phyloP scores from a whole-genome alignment of 2,329 filamentous ascomycete species.

The Cercospora nicotianae region DNA sequence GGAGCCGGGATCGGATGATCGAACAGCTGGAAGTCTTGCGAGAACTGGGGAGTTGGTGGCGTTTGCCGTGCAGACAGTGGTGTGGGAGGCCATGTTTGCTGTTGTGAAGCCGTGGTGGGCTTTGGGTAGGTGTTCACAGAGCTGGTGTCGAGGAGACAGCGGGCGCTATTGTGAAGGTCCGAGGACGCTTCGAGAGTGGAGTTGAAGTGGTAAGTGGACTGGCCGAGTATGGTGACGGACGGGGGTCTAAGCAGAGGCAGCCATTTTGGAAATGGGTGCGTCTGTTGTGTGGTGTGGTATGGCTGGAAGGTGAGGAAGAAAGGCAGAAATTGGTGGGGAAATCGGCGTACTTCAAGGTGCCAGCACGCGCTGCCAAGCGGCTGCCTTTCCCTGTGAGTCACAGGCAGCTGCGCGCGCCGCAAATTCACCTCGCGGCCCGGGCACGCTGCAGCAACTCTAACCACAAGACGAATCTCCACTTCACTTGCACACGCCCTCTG shows the following conservation, averaged over 20 bases:
- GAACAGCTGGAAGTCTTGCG: conserved; percentile 78
- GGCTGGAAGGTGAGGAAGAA: conserved; percentile 17
- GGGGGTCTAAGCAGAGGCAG: conserved; percentile 36
- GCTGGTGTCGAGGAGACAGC: conserved; percentile 42
- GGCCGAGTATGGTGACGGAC: conserved; percentile 36
- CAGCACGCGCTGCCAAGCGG: not conserved
- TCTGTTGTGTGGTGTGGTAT: conserved; percentile 26
- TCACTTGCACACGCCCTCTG: not conserved
- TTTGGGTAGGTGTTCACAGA: conserved; percentile 67
- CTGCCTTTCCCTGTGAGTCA: conserved; percentile 1
- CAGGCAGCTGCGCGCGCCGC: not conserved
- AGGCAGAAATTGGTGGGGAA: conserved; percentile 9
- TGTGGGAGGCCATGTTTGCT: conserved; percentile 75
- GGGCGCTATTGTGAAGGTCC: conserved; percentile 39
- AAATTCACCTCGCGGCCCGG: not conserved
- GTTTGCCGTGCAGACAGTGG: conserved; percentile 53
- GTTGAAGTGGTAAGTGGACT: conserved; percentile 27
- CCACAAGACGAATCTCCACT: not conserved
- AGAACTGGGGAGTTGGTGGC: conserved; percentile 48
- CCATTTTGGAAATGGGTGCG: conserved; percentile 36
- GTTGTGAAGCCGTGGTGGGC: conserved; percentile 77
- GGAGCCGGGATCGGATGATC: conserved; percentile 46
- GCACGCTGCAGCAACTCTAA: not conserved
- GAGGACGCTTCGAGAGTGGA: conserved; percentile 35
- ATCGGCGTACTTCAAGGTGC: not conserved